Evolutionary conservation across 2,329 filamentous ascomycete species (phyloP).

Genomic region (Colletotrichum musicola): DNA sequence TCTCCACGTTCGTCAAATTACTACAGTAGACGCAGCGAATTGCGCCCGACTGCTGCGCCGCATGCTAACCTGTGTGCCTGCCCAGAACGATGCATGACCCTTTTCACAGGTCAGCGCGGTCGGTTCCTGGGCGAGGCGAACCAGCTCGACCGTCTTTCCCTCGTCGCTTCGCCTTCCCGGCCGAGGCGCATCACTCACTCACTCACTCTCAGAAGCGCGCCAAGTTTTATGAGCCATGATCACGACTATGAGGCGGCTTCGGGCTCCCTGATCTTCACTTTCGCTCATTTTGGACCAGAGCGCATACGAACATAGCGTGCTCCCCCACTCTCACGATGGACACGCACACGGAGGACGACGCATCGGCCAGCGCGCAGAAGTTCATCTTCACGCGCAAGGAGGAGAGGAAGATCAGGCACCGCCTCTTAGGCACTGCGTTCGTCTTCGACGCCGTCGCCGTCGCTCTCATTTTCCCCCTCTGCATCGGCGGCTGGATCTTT

Average conservation of each 20-base stretch:
- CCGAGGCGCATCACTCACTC: background rate
- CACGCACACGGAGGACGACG: conserved; percentile 6
- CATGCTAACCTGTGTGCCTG: background rate
- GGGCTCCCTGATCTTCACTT: background rate
- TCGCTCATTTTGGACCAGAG: background rate
- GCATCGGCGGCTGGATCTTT: conserved; percentile 24
- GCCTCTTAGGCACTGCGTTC: conserved; percentile 1
- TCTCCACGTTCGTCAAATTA: background rate
- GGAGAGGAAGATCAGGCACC: conserved; percentile 22
- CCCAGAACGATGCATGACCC: background rate
- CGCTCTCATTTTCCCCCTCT: conserved; percentile 19
- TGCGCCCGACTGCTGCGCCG: conserved; percentile 4
- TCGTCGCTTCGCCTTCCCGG: background rate
- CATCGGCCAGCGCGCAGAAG: conserved; percentile 13
- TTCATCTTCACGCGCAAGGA: conserved; percentile 23
- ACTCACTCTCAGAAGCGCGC: too few species aligned
- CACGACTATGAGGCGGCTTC: background rate
- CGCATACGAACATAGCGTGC: too few species aligned
- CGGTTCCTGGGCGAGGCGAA: background rate
- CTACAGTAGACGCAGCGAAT: background rate
- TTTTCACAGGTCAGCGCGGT: background rate
- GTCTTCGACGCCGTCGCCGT: conserved; percentile 21
- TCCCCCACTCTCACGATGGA: conserved; percentile 5
- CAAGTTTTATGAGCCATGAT: background rate
- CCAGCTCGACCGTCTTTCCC: background rate